phyloP scores from a whole-genome alignment of 768 basidiomycete species.

The Psilocybe cubensis region DNA sequence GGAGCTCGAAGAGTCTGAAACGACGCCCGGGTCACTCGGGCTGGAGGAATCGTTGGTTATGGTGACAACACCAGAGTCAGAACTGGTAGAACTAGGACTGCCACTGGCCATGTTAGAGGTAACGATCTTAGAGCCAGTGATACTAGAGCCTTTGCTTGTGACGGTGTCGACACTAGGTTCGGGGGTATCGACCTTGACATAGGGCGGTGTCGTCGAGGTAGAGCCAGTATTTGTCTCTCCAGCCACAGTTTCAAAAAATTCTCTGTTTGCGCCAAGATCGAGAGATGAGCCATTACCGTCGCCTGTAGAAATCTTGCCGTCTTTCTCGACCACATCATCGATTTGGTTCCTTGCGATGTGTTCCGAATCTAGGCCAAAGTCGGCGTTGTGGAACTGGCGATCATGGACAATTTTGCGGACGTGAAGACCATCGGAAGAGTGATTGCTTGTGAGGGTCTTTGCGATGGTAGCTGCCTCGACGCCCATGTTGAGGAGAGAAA shows the following conservation, averaged over 20 bases:
- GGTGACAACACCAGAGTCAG: neutral
- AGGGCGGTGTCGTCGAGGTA: too few species aligned
- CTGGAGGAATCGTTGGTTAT: too few species aligned
- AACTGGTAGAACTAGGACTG: neutral
- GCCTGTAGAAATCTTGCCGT: neutral
- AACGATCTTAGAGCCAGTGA: neutral
- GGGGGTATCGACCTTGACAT: too few species aligned
- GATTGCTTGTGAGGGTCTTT: constrained; percentile 10
- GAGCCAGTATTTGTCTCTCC: too few species aligned
- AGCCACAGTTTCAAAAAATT: too few species aligned
- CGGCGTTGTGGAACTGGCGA: constrained; percentile 26
- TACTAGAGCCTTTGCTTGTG: too few species aligned
- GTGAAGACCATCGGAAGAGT: neutral
- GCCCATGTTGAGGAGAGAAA: constrained; percentile 20
- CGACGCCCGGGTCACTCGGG: too few species aligned
- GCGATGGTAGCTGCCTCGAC: constrained; percentile 20
- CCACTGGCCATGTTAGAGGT: too few species aligned
- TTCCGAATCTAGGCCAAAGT: constrained; percentile 21
- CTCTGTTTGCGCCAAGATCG: too few species aligned
- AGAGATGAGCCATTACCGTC: too few species aligned
- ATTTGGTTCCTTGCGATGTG: neutral
- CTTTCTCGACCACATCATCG: neutral
- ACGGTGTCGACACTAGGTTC: too few species aligned
- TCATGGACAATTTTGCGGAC: neutral
- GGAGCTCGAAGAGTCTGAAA: too few species aligned